Evolutionary conservation across 2,329 filamentous ascomycete species (phyloP), one percentile per base, ranked within the genome.

Genomic region (Aspergillus phoenicis): DNA sequence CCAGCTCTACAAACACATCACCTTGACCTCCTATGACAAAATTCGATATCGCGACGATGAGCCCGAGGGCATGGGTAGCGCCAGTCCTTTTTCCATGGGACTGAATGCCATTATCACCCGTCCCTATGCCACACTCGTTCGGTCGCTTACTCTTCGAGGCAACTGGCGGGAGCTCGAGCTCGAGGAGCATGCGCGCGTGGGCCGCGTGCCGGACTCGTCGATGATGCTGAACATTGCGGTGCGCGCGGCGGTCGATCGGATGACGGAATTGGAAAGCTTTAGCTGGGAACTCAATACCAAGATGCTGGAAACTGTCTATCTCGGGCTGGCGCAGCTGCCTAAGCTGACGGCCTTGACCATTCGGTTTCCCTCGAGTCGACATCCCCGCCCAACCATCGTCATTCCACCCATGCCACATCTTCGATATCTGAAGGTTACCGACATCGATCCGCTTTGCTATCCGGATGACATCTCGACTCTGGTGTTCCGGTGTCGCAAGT

Each of bases 371-470:
- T 81, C 78, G 0, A 82, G 77, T 60, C 81, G 86, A 48, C 79
- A 84, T 61, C 85, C 85, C 8, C 81, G 85, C 38, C 86, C 86
- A 1, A 84, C 82, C 5, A 79, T 80, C 39, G 73, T 83, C 4
- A 80, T 88, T 43, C 85, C 86, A 2, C 77, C 84, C 0, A 80
- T 89, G 67, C 82, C 84, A 7, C 84, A 83, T 63, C 76, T 89
- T 24, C 77, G 76, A 36, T 77, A 75, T 4, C 76, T 89, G 38
- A 82, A 82, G 56, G 78, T 86, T 28, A 83, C 83, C 61, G 81
- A 88, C 64, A 85, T 88, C 56, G 86, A 89, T 59, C 86, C 86
- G 1, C 77, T 88, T 8, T 88, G 86, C 73, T 87, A 87, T 66
- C 85, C 85, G 0, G 86, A 89, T 71, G 86, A 88, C 65, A 81